phyloP scores from a whole-genome alignment of 2,329 filamentous ascomycete species.

The Aspergillus sojae region DNA sequence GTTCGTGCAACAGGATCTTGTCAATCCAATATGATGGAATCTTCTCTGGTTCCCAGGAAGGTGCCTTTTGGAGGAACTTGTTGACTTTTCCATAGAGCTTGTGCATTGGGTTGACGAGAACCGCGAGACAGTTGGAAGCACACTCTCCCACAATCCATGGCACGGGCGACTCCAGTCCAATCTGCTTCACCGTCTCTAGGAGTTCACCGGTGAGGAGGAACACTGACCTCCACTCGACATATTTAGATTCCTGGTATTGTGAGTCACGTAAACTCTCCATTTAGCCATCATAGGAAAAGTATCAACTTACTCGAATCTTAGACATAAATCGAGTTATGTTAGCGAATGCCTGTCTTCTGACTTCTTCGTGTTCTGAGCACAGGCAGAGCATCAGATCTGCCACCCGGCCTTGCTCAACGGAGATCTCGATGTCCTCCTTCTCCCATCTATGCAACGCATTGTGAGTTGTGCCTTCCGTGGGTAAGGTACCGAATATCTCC shows the following conservation, averaged over 20 bases:
- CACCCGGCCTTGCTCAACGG: slow-evolving; percentile 76
- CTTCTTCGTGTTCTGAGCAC: slow-evolving; percentile 71
- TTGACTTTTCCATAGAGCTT: slow-evolving; percentile 86
- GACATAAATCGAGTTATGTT: slow-evolving; percentile 48
- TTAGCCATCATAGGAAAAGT: slow-evolving; percentile 8
- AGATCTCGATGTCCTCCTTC: slow-evolving; percentile 74
- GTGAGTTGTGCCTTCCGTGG: slow-evolving; percentile 47
- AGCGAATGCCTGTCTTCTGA: slow-evolving; percentile 71
- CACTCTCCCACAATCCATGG: slow-evolving; percentile 78
- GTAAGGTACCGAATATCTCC: slow-evolving; percentile 55
- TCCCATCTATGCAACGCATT: slow-evolving; percentile 64
- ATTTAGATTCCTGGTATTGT: slow-evolving; percentile 60
- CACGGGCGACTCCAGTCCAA: slow-evolving; percentile 61
- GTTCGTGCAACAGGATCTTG: slow-evolving; percentile 72
- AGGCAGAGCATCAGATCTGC: slow-evolving; percentile 73
- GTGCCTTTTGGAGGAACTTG: slow-evolving; percentile 75
- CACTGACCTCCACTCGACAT: slow-evolving; percentile 75
- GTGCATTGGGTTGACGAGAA: slow-evolving; percentile 76
- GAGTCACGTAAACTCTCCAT: slow-evolving; percentile 8
- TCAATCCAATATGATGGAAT: slow-evolving; percentile 64
- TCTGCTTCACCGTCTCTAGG: slow-evolving; percentile 68
- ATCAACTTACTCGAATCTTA: slow-evolving; percentile 47
- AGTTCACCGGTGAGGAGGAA: slow-evolving; percentile 81
- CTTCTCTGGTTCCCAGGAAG: slow-evolving; percentile 68
- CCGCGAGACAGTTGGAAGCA: slow-evolving; percentile 67